These are phyloP conservation scores for Ogataea nonfermentans DNA, from an alignment of 805 yeast genomes.

Conservation along the genomic window DNA sequence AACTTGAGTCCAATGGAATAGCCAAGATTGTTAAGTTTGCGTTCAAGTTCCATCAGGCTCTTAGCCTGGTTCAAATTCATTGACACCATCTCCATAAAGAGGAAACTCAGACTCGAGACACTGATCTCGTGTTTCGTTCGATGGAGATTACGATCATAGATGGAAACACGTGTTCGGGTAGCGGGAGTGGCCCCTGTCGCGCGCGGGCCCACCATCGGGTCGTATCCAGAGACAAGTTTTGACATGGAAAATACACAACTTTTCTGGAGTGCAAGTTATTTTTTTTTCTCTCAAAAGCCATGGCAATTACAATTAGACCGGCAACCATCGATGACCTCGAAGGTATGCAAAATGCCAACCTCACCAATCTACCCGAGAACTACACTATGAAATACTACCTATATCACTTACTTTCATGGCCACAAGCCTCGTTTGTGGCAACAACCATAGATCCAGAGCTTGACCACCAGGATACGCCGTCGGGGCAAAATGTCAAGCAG, in stretches of 20 bases:
- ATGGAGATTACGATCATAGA: constrained; percentile 68
- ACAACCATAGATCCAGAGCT: constrained; percentile 61
- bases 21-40: constrained; percentile 64
- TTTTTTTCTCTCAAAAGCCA: constrained; percentile 24
- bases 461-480: constrained; percentile 24
- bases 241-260: constrained; percentile 13
- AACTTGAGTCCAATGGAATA: constrained; percentile 73
- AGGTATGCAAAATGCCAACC: constrained; percentile 93
- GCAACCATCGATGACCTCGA: constrained; percentile 86
- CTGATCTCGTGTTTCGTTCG: constrained; percentile 68
- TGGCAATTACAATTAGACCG: constrained; percentile 85
- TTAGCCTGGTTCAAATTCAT: constrained; percentile 60
- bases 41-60: constrained; percentile 66
- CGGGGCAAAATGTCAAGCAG: constrained; percentile 18
- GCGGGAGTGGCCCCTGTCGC: constrained; percentile 22
- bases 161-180: constrained; percentile 30
- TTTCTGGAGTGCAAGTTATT: neutral
- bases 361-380: constrained; percentile 91
- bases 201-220: constrained; percentile 31
- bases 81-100: constrained; percentile 69
- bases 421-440: constrained; percentile 95
- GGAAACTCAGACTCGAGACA: constrained; percentile 61
- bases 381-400: constrained; percentile 89
- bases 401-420: constrained; percentile 95
- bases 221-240: constrained; percentile 26